Evolutionary conservation across 305 asterid genomes (phyloP), one percentile per base, ranked within the genome.

Genomic region (Nicotiana rustica): DNA sequence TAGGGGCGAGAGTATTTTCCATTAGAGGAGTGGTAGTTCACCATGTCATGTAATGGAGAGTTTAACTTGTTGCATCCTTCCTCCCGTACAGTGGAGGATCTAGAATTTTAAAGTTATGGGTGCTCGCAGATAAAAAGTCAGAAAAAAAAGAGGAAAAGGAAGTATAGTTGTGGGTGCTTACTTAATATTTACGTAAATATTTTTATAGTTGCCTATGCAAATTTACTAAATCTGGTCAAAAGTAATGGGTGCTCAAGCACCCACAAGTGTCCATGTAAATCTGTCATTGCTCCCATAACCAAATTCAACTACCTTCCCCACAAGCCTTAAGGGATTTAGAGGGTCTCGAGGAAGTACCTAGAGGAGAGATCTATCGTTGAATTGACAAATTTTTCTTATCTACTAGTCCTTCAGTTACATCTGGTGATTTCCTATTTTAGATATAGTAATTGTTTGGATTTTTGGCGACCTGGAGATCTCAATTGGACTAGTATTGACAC

Each of bases 391-490:
- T 60, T 5, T 73, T 83, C 12, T 33, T 78, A 14, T 83, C 85
- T 1, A 60, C 66, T 0, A 60, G 18, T 67, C 85, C 85, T 19
- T 65, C 56, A 33, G 21, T 67, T 14, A 83, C 82, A 12, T 4
- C 60, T 83, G 1, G 13, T 71, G 47, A 29, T 71, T 3, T 1
- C 75, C 12, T 47, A 47, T 31, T 41, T 9, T n/a, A 4, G 7
- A 33, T 1, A 14, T 4, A 13, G 2, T 10, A 6, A 0, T 1
- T 4, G 0, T 21, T 8, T 57, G 9, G 52, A 21, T 0, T 15
- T 67, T 15, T 83, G 85, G 82, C 49, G 52, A 71, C 62, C 55
- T n/a, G 64, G 85, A 52, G 60, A 83, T 17, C n/a, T n/a, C 3
- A 8, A 17, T 0, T 31, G 18, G 44, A 49, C 64, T 81, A 61